Evolutionary conservation across 140 eudicot species (phyloP), one percentile per base, ranked within the genome.

Genomic region (Cichorium intybus): DNA sequence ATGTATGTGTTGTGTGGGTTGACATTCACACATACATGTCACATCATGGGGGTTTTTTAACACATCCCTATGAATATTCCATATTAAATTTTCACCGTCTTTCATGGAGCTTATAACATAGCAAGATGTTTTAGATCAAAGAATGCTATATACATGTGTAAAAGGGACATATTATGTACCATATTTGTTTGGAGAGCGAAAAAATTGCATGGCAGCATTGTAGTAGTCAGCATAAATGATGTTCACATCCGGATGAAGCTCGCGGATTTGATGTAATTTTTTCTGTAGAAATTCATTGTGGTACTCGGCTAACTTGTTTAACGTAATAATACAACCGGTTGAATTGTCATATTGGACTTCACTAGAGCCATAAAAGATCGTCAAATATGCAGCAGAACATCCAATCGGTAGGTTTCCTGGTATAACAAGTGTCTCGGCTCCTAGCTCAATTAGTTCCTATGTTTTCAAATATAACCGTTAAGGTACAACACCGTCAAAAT

Each of bases 331-430:
- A 22, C 85, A 80, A 5, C 79, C 79, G 1, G 79, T 72, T 33
- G 59, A 23, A 51, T 55, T 51, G n/a, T 75, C 81, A 41, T 76
- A 80, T 35, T 56, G 62, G 21, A 54, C 22, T 50, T 61, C 31
- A 7, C 62, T 10, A 21, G 81, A 45, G 57, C 76, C 76, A 23
- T 52, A 43, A 9, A 68, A 72, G 20, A 47, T 22, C 6, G 79
- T 54, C 15, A 76, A 64, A 39, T 76, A 72, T 12, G 52, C 41
- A 4, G 86, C 56, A 1, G 69, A 61, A 49, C 86, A 81, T 4
- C 86, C 86, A 24, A 76, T 76, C 56, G 86, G 86, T 4, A 81
- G 22, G 65, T 81, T 76, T 17, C 82, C 82, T 0, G 86, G 86
- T 1, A 81, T 70, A 27, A 76, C 45, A 7, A 81, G 34, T 21